A percentile compares a stretch with the other conserved stretches of the same genome.
Evolutionary conservation across 106 monocot genomes (phyloP).

Genomic region (Amphibolis antarctica): DNA sequence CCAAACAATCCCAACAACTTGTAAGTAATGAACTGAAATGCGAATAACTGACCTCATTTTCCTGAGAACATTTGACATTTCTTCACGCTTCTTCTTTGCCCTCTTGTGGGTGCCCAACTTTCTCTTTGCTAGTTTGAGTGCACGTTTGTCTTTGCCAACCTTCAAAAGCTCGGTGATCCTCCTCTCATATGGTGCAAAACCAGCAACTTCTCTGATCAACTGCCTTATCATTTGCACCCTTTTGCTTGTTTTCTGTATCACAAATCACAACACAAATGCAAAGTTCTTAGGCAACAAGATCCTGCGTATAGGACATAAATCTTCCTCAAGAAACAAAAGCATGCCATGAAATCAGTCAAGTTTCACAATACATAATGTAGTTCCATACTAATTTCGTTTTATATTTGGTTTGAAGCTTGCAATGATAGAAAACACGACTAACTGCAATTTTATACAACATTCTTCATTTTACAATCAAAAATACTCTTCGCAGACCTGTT

Average conservation of each 20-base stretch:
- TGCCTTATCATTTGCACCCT: constrained; percentile 39
- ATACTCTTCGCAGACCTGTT: too few relatives aligned
- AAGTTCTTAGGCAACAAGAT: too few relatives aligned
- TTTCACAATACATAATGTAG: too few relatives aligned
- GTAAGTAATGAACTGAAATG: neutral
- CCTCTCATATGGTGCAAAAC: constrained; percentile 64
- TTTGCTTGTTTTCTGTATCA: constrained; percentile 53
- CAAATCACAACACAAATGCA: too few relatives aligned
- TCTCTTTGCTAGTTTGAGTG: constrained; percentile 54
- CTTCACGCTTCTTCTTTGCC: constrained; percentile 80
- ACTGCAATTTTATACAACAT: too few relatives aligned
- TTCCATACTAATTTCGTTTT: too few relatives aligned
- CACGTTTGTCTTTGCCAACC: constrained; percentile 58
- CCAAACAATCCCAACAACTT: neutral
- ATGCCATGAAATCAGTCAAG: too few relatives aligned
- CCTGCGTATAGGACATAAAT: too few relatives aligned
- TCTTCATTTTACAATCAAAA: too few relatives aligned
- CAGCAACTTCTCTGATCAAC: constrained; percentile 52
- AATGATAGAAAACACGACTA: too few relatives aligned
- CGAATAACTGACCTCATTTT: constrained; percentile 36
- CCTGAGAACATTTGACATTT: constrained; percentile 53
- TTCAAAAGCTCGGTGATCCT: constrained; percentile 55
- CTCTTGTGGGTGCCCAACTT: constrained; percentile 72
- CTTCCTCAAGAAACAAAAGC: too few relatives aligned
- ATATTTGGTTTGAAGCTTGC: too few relatives aligned